Evolutionary conservation across 2,329 filamentous ascomycete species (phyloP), one percentile per base, ranked within the genome.

Genomic region (Pseudocercospora ulei): DNA sequence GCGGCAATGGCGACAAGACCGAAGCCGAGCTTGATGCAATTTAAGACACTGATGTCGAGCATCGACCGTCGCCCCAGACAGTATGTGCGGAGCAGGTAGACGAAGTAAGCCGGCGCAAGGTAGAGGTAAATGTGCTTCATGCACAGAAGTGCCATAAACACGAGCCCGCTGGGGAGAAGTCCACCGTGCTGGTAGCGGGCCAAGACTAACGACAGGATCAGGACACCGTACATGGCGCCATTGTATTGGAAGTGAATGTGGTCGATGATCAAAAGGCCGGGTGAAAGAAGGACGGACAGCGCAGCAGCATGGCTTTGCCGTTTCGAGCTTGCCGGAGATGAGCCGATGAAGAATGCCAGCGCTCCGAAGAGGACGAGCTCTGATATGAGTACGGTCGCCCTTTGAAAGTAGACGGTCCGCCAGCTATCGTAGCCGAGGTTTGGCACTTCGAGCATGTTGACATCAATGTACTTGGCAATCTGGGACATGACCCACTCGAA

Each of bases 191-290:
- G 76, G 11, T 46, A 43, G 35, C 84, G 78, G 4, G 86, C 85
- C 43, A 92, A 66, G 1, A 92, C 81, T 31, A 98, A 71, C 2
- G 90, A 96, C 38, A 88, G 70, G 23, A 96, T 74, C 35, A 98
- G 69, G 27, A 96, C 68, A 23, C 90, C 90, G 60, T 96, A 98
- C 64, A 98, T 76, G 64, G 87, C 86, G 25, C 90, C 88, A 66
- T 98, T 98, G 68, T 98, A 98, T 68, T 98, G 90, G 62, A 98
- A 98, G 62, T 95, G 87, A 49, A 95, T 88, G 61, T 98, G 90
- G 58, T 98, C 90, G 61, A 98, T 96, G 59, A 98, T 92, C 44
- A 98, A 70, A 22, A 98, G 74, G 1, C 88, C 90, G 0, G 90
- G 90, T 0, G 87, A 96, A 7, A 96, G 74, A 3, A 96, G 68